Evolutionary conservation across 208 protist species (phyloP).

Genomic region (Leishmania mexicana): DNA sequence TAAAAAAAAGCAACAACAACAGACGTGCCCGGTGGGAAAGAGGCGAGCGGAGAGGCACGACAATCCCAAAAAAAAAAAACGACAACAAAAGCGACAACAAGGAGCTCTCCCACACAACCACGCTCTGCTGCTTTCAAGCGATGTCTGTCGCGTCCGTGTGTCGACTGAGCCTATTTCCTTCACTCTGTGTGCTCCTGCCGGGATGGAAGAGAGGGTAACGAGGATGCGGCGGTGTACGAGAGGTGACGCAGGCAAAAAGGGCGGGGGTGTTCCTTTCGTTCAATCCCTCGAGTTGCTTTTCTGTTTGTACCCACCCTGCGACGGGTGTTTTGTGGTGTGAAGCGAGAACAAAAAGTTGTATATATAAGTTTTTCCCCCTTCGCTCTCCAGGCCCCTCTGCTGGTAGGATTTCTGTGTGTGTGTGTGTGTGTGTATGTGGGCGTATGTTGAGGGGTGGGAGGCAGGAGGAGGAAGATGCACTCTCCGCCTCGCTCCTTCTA

Average conservation of each 20-base stretch:
- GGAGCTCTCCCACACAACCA: neutral
- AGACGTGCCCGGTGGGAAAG: neutral
- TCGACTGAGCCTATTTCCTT: neutral
- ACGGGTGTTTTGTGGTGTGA: neutral
- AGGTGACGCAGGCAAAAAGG: neutral
- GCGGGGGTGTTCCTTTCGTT: neutral
- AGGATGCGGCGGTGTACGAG: neutral
- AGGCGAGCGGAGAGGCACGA: neutral
- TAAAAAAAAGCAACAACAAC: neutral
- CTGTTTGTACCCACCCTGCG: neutral
- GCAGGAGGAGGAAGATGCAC: neutral
- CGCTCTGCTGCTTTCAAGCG: neutral
- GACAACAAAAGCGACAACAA: neutral
- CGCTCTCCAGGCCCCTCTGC: neutral
- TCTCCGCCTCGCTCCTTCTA: neutral
- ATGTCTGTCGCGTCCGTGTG: neutral
- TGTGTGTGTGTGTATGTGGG: conserved; percentile 3
- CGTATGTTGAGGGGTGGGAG: too few species aligned
- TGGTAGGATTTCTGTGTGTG: neutral
- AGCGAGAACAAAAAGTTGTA: neutral
- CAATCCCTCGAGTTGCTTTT: neutral
- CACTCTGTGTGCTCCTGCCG: neutral
- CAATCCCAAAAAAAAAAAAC: conserved; percentile 9
- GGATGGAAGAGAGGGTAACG: neutral
- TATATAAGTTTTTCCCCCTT: neutral